A percentile compares a stretch with the other conserved stretches of the same genome.
These are phyloP conservation scores for Globisporangium middletonii DNA, from an alignment of 352 stramenopile genomes.

Conservation along the genomic window DNA sequence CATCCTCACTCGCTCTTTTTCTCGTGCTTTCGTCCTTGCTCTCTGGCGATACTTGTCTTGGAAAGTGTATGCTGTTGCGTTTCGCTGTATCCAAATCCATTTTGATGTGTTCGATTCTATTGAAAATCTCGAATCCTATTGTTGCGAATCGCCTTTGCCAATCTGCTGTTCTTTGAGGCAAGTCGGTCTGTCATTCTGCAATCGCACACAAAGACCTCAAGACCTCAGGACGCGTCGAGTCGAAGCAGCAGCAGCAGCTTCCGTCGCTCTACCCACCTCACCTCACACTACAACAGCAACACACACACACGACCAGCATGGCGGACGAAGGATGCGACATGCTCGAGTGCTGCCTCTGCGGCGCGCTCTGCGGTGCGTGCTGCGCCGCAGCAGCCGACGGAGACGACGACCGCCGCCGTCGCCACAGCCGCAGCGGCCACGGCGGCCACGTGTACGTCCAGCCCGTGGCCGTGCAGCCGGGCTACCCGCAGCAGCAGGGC, in stretches of 20 bases:
- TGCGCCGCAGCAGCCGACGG: constrained; percentile 41
- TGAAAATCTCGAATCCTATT: too few species aligned
- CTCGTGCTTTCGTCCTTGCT: too few species aligned
- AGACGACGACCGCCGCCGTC: constrained; percentile 24
- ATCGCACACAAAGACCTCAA: constrained; percentile 3
- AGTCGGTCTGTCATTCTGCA: constrained; percentile 15
- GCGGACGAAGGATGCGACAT: constrained; percentile 73
- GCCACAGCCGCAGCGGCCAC: constrained; percentile 27
- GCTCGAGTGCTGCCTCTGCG: constrained; percentile 74
- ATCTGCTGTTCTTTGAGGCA: not conserved
- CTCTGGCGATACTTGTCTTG: too few species aligned
- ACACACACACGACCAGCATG: constrained; percentile 2
- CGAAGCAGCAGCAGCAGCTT: too few species aligned
- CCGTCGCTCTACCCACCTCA: not conserved
- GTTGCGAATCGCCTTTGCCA: not conserved
- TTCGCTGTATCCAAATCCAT: too few species aligned
- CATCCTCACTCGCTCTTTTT: not conserved
- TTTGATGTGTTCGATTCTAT: too few species aligned
- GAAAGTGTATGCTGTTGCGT: too few species aligned
- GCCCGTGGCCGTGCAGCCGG: constrained; percentile 51
- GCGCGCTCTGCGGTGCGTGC: constrained; percentile 67
- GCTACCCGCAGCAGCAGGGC: constrained; percentile 16
- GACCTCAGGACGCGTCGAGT: not conserved
- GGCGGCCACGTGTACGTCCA: constrained; percentile 60
- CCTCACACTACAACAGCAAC: not conserved